Base-by-base conservation (phyloP, 2,329 filamentous ascomycete genomes). In the Eurotiales sp. region DNA sequence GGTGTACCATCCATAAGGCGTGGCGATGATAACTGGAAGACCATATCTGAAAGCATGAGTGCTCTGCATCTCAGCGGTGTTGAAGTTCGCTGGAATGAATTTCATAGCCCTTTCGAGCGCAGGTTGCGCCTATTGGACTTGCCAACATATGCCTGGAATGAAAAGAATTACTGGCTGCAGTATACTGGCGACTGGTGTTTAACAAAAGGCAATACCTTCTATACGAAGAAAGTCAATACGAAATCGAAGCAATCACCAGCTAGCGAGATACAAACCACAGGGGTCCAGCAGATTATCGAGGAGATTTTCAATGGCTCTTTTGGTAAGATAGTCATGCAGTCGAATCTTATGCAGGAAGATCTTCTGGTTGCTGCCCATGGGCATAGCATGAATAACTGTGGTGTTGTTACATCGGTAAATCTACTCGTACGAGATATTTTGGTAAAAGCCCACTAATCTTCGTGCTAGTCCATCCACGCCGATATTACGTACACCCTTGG, bases 141-240 rank as follows among this genome's bases (percentile, higher is more conserved):
- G 3, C 85, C 85, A 1, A 77, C 79, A 0, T 90, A 89, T 64
- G 76, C 77, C 0, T 90, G 84, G 63, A 83, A 89, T 63, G 73
- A 81, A 55, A 88, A 88, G 74, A 82, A 80, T 57, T 87, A 88
- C 68, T 87, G 84, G 85, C 75, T 87, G 12, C 81, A 83, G 62
- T 87, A 87, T 65, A 75, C 77, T 54, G 85, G 87, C 54, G 84
- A 89, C 67, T 90, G 85, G 83, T 80, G 76, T 27, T 69, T 89
- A 29, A 83, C 78, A 54, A 90, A 90, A 75, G 84, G 76, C 51
- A 80, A 86, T 57, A 77, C 73, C n/a, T 51, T 46, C 19, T 50
- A 52, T 6, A 23, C 37, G 22, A 22, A 42, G 2, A n/a, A 36
- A 44, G 39, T n/a, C 10, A 25, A 23, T 7, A 17, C 15, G 14